phyloP scores from a whole-genome alignment of 768 basidiomycete species.

The Amanita muscaria region DNA sequence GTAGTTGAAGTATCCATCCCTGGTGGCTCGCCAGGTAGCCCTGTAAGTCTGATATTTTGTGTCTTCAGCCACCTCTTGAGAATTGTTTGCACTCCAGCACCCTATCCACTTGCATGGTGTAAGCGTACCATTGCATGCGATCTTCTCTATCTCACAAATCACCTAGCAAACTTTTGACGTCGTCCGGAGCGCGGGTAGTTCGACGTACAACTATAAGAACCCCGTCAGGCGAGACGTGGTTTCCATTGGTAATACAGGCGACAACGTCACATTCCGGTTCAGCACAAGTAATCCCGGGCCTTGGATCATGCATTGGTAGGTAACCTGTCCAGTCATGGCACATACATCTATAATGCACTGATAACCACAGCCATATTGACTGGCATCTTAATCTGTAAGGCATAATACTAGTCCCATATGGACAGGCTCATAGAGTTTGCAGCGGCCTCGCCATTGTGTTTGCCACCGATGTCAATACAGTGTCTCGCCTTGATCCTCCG shows the following conservation, averaged over 20 bases:
- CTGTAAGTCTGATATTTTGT: neutral
- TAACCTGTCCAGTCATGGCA: neutral
- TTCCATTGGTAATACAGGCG: slow-evolving; percentile 15
- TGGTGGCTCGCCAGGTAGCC: neutral
- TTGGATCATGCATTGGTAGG: slow-evolving; percentile 42
- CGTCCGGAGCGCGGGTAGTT: slow-evolving; percentile 30
- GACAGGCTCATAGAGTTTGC: neutral
- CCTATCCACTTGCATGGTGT: slow-evolving; percentile 33
- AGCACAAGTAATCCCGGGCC: slow-evolving; percentile 43
- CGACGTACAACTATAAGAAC: slow-evolving; percentile 35
- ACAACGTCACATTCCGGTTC: slow-evolving; percentile 40
- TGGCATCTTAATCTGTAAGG: neutral
- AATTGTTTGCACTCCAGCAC: slow-evolving; percentile 22
- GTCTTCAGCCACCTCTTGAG: no score
- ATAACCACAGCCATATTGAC: neutral
- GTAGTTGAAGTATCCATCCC: slow-evolving; percentile 20
- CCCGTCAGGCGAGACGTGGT: slow-evolving; percentile 50
- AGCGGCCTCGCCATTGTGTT: slow-evolving; percentile 35
- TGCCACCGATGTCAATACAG: slow-evolving; percentile 23
- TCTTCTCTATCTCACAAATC: neutral
- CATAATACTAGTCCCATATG: no score
- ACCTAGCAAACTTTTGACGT: slow-evolving; percentile 37
- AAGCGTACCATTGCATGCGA: neutral
- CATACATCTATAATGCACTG: neutral
- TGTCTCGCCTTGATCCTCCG: slow-evolving; percentile 10